These are phyloP conservation scores for Reutealis trisperma DNA, from an alignment of 345 rosid genomes.

Conservation along the genomic window DNA sequence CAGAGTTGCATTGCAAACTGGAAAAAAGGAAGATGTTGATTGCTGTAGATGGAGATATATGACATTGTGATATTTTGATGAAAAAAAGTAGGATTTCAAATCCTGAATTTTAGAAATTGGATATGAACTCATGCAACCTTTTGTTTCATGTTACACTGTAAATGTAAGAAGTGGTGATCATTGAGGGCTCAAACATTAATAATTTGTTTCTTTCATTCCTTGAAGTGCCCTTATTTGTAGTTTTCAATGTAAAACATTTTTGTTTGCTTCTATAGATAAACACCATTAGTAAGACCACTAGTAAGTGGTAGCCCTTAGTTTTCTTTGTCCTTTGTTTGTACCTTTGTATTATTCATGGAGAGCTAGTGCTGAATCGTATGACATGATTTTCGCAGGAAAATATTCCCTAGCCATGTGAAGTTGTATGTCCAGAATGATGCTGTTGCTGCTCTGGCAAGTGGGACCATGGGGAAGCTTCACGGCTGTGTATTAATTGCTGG, in stretches of 20 bases:
- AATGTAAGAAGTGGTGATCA: neutral
- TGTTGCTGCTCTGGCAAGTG: conserved; percentile 90
- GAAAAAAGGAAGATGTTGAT: neutral
- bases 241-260: neutral
- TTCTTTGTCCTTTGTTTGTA: neutral
- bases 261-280: neutral
- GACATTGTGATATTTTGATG: neutral
- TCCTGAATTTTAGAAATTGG: conserved; percentile 1
- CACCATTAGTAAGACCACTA: neutral
- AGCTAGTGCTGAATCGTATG: conserved; percentile 3
- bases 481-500: conserved; percentile 98
- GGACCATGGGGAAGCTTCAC: conserved; percentile 92
- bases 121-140: neutral
- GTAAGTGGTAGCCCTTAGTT: neutral
- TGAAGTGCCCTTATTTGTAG: neutral
- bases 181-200: neutral
- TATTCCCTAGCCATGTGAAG: conserved; percentile 73
- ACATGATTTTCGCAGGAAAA: conserved; percentile 47
- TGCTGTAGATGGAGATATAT: neutral
- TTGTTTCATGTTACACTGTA: neutral
- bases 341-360: neutral
- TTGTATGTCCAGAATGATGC: conserved; percentile 89
- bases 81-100: neutral
- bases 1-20: neutral
- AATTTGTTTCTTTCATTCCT: neutral